A percentile compares a stretch with the other conserved stretches of the same genome.
Conservation (phyloP, 1,139 yeast genomes). For the Arxiozyma bovina region DNA sequence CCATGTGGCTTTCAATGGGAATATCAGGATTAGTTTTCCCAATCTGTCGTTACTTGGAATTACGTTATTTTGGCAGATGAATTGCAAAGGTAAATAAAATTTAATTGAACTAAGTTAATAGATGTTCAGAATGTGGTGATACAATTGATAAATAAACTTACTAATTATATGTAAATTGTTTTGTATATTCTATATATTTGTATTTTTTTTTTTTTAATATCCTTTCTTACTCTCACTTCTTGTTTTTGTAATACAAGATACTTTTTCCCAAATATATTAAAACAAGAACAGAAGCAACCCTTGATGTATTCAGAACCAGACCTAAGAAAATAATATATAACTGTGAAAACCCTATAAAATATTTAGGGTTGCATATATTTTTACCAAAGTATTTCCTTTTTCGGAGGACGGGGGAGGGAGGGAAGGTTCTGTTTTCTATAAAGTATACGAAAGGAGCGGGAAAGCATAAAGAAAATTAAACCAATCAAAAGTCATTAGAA, state of each 20-base stretch:
- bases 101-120: neutral
- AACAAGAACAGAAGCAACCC: too few species aligned
- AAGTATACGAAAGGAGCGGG: neutral
- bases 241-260: too few species aligned
- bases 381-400: neutral
- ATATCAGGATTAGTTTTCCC: slow-evolving; percentile 63
- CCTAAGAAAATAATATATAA: too few species aligned
- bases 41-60: slow-evolving; percentile 51
- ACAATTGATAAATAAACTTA: neutral
- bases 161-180: neutral
- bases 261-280: too few species aligned
- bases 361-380: neutral
- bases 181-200: neutral
- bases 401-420: too few species aligned
- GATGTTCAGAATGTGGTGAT: neutral
- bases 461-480: too few species aligned
- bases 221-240: too few species aligned
- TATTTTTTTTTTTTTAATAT: too few species aligned
- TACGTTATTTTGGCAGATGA: slow-evolving; percentile 41
- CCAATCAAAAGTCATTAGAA: neutral
- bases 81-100: too few species aligned
- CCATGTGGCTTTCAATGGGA: slow-evolving; percentile 73
- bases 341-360: too few species aligned
- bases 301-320: too few species aligned
- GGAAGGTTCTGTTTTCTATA: neutral